Percentiles rank a stretch among this genome's conserved stretches.
These are phyloP conservation scores for Punica granatum DNA, from an alignment of 345 rosid genomes.

Conservation along the genomic window DNA sequence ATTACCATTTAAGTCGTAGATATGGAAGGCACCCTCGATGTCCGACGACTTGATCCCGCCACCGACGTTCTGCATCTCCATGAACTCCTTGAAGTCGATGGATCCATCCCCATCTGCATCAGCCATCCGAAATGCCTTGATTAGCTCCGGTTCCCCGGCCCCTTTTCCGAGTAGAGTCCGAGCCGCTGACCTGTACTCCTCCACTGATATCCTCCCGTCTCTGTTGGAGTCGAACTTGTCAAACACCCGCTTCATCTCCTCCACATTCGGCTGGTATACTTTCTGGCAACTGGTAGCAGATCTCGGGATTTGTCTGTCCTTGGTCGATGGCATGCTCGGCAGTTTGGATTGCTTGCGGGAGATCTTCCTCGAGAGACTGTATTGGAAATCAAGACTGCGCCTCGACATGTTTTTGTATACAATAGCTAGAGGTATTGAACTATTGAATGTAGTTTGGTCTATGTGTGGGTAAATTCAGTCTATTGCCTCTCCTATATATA, in stretches of 20 bases:
- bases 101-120: conserved; percentile 52
- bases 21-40: conserved; percentile 34
- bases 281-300: neutral
- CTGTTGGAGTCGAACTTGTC: conserved; percentile 40
- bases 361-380: conserved; percentile 4
- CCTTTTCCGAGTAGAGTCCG: conserved; percentile 24
- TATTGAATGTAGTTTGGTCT: too few species aligned
- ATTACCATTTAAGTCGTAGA: conserved; percentile 39
- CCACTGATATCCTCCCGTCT: conserved; percentile 48
- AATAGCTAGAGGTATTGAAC: too few species aligned
- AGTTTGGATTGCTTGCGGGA: neutral
- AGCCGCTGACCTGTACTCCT: conserved; percentile 39
- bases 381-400: neutral
- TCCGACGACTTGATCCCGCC: conserved; percentile 23
- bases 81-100: conserved; percentile 48
- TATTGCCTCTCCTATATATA: too few species aligned
- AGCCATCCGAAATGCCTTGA: conserved; percentile 26
- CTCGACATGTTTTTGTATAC: conserved; percentile 5
- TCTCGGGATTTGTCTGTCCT: neutral
- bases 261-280: conserved; percentile 20
- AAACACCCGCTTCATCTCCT: conserved; percentile 47
- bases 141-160: conserved; percentile 22
- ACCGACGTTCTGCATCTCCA: conserved; percentile 28
- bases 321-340: neutral
- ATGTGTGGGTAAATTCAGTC: too few species aligned